Evolutionary conservation across 108 stramenopile species (phyloP), one percentile per base, ranked within the genome.

Genomic region (Nitzschia putrida): DNA sequence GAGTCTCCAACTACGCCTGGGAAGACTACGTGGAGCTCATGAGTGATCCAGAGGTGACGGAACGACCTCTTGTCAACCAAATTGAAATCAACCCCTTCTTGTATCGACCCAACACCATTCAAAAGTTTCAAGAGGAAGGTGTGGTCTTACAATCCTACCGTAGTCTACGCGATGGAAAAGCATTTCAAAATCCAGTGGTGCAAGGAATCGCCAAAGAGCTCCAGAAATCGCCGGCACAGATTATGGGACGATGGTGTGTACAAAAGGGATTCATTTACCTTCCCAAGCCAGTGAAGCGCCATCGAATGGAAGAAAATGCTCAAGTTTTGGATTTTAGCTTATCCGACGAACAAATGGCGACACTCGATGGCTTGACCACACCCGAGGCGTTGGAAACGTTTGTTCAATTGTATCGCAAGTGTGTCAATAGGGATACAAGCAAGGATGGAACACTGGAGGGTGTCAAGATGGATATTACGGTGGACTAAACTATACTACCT

Each of bases 21-120:
- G 91, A 95, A 71, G 96, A 96, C 66, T 88, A 92, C 61, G 47
- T 85, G 61, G 93, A 94, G 57, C 79, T 95, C 13, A 34, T 34
- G 29, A 85, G 88, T 61, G 81, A 88, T 16, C 65, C 43, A 14
- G 88, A 84, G 0, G 73, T 87, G 47, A 69, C 61, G 14, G 57
- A 79, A 54, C 71, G 72, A 39, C 95, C 95, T 14, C 66, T 79
- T 39, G 90, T 94, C 18, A 96, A 93, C 80, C 96, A 96, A 73
- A 94, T 96, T 66, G 96, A 96, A 73, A 90, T 96, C 69, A 96
- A 96, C 57, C 96, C 96, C 21, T 95, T 94, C 54, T 71, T 94
- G 40, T 96, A 88, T 68, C 81, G 96, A 29, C 82, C 76, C 53
- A 90, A 91, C 20, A 95, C 93, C 9, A 87, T 96, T 57, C 68